A percentile compares a stretch with the other conserved stretches of the same genome.
phyloP scores from a whole-genome alignment of 2,329 filamentous ascomycete species.

The Monilinia polystroma region DNA sequence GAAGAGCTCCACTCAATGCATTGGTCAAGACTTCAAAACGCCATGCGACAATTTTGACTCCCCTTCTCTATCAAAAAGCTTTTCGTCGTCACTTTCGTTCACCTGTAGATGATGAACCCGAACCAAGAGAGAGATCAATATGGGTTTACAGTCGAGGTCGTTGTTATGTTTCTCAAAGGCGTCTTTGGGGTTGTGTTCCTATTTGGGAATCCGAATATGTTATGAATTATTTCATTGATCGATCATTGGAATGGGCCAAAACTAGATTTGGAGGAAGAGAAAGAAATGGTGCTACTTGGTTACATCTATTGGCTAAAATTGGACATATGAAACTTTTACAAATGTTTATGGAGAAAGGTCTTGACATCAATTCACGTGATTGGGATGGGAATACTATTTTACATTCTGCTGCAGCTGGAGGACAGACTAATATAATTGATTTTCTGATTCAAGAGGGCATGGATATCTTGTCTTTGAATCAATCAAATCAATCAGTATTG shows the following conservation, averaged over 20 bases:
- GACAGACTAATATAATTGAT: not conserved
- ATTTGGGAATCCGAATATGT: conserved; percentile 18
- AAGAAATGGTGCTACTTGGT: conserved; percentile 23
- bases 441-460: conserved; percentile 8
- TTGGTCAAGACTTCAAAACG: conserved; percentile 18
- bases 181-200: conserved; percentile 13
- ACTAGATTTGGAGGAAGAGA: conserved; percentile 21
- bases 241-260: conserved; percentile 18
- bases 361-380: conserved; percentile 20
- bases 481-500: conserved; percentile 10
- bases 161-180: conserved; percentile 21
- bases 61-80: conserved; percentile 19
- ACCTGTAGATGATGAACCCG: conserved; percentile 11
- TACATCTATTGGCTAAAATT: conserved; percentile 16
- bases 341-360: conserved; percentile 16
- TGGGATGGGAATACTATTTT: conserved; percentile 18
- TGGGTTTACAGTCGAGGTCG: conserved; percentile 23
- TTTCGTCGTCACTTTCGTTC: conserved; percentile 21
- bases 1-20: conserved; percentile 18
- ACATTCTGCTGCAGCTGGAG: conserved; percentile 12
- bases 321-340: conserved; percentile 15
- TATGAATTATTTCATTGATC: conserved; percentile 10
- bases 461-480: conserved; percentile 3
- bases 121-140: conserved; percentile 17
- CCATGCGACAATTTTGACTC: conserved; percentile 10